Conservation (phyloP, 345 rosid genomes). For the Euphorbia lathyris region DNA sequence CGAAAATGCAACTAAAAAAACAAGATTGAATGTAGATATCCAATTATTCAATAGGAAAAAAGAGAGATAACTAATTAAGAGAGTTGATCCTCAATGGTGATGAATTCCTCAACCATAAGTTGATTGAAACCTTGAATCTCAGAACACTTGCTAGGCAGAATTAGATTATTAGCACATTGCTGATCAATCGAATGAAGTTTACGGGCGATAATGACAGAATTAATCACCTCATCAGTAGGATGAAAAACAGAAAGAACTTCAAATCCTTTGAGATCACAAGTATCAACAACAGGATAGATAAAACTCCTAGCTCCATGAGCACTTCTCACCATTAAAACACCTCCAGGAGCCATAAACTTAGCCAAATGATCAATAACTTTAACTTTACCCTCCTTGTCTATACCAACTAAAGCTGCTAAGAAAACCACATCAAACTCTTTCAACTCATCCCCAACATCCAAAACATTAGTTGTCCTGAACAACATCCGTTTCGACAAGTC, state of each 20-base stretch:
- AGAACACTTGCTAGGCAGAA: constrained; percentile 55
- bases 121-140: constrained; percentile 54
- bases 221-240: constrained; percentile 82
- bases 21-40: too few species aligned
- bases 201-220: constrained; percentile 68
- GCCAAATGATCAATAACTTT: constrained; percentile 60
- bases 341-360: constrained; percentile 71
- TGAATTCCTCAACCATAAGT: constrained; percentile 60
- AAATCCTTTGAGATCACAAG: constrained; percentile 71
- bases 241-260: constrained; percentile 71
- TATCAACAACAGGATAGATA: constrained; percentile 75
- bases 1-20: too few species aligned
- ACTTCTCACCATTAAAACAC: constrained; percentile 74
- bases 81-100: too few species aligned
- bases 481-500: constrained; percentile 66
- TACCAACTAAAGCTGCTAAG: constrained; percentile 91
- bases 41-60: too few species aligned
- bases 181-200: constrained; percentile 34
- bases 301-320: constrained; percentile 93
- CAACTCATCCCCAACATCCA: constrained; percentile 46
- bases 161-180: constrained; percentile 18
- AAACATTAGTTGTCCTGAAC: constrained; percentile 60
- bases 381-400: constrained; percentile 66
- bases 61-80: too few species aligned
- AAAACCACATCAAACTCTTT: constrained; percentile 77